phyloP scores from a whole-genome alignment of 257 asterid genomes.

The Verbascum thapsus region DNA sequence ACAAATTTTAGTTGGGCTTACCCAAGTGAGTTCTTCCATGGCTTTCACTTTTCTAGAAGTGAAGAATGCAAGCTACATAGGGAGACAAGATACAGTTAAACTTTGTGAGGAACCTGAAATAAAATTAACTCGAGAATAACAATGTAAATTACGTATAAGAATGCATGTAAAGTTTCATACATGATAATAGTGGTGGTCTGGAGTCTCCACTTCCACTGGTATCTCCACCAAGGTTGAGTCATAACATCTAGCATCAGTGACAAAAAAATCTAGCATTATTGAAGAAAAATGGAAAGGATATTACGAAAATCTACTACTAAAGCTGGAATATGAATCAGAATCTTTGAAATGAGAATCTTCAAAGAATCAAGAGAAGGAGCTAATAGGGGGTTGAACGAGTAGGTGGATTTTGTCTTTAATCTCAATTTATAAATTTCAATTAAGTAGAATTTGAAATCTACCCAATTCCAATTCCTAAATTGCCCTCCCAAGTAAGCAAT shows the following conservation, averaged over 20 bases:
- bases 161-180: conserved; percentile 40
- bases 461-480: too few relatives aligned
- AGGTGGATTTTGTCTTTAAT: too few relatives aligned
- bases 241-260: conserved; percentile 44
- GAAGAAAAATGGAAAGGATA: conserved; percentile 25
- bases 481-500: too few relatives aligned
- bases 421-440: too few relatives aligned
- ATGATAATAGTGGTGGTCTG: conserved; percentile 88
- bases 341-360: too few relatives aligned
- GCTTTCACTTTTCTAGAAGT: conserved; percentile 80
- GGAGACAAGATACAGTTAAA: conserved; percentile 27
- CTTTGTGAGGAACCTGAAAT: conserved; percentile 24
- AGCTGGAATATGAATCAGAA: conserved; percentile 14
- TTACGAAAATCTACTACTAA: conserved; percentile 25
- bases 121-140: conserved; percentile 18
- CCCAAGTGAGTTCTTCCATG: conserved; percentile 98
- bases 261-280: conserved; percentile 32
- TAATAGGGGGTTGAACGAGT: too few relatives aligned
- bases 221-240: conserved; percentile 87
- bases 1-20: conserved; percentile 17
- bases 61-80: conserved; percentile 81
- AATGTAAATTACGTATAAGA: not conserved
- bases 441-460: too few relatives aligned
- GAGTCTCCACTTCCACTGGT: conserved; percentile 86
- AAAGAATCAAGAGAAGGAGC: too few relatives aligned